A percentile compares a stretch with the other conserved stretches of the same genome.
Evolutionary conservation across 345 rosid species (phyloP).

Genomic region (Trapa bicornis): DNA sequence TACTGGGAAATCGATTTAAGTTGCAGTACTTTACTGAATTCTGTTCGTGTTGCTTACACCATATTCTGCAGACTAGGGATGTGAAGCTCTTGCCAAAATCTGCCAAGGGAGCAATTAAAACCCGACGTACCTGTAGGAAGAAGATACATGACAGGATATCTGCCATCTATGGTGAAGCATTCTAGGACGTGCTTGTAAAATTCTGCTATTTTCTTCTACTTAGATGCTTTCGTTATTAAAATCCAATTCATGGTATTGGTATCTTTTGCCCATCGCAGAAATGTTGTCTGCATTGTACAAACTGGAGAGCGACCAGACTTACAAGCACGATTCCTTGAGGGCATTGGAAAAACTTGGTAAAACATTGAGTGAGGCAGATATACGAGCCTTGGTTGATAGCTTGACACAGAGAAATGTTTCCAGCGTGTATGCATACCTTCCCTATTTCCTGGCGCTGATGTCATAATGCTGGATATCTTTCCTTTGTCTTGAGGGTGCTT

Average conservation of each 20-base stretch:
- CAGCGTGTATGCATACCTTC: slow-evolving; percentile 36
- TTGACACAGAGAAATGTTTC: slow-evolving; percentile 42
- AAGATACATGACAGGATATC: slow-evolving; percentile 76
- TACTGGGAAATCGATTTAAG: not conserved
- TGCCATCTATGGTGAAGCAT: slow-evolving; percentile 50
- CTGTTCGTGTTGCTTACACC: not conserved
- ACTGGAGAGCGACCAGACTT: slow-evolving; percentile 23
- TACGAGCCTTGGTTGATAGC: slow-evolving; percentile 35
- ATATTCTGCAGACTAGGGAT: slow-evolving; percentile 52
- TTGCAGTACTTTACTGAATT: not conserved
- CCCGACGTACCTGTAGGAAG: slow-evolving; percentile 57
- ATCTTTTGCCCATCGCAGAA: slow-evolving; percentile 33
- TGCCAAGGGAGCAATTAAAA: slow-evolving; percentile 40
- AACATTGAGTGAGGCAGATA: slow-evolving; percentile 45
- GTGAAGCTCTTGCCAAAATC: slow-evolving; percentile 51
- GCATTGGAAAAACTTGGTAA: slow-evolving; percentile 52
- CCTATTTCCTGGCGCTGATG: not conserved
- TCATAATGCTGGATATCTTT: slow-evolving; percentile 25
- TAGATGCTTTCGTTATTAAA: too few relatives aligned
- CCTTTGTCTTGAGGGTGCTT: slow-evolving; percentile 1
- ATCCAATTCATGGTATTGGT: slow-evolving; percentile 5
- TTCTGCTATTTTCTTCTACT: not conserved
- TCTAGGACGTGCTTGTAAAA: not conserved
- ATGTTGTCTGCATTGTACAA: slow-evolving; percentile 42
- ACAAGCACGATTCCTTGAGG: slow-evolving; percentile 24